A percentile compares a stretch with the other conserved stretches of the same genome.
These are phyloP conservation scores for Cinchona pubescens DNA, from an alignment of 257 asterid species.

Conservation along the genomic window DNA sequence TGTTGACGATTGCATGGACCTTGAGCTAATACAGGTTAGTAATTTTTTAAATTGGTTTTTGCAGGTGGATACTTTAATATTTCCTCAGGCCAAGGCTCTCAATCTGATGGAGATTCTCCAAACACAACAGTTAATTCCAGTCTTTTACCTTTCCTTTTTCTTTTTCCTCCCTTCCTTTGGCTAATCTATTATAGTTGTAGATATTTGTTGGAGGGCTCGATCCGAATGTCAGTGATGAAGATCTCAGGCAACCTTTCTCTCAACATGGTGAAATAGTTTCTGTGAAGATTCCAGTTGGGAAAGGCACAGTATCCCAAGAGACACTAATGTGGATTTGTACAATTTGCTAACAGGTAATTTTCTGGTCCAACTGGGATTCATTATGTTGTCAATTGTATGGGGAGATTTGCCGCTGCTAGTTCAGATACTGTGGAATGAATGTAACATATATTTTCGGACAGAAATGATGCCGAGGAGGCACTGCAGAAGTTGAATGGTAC, in stretches of 20 bases:
- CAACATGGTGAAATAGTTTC: constrained; percentile 80
- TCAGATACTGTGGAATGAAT: background rate
- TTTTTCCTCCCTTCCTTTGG: constrained; percentile 13
- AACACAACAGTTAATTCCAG: constrained; percentile 76
- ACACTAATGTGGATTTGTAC: constrained; percentile 92
- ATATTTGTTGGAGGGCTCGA: constrained; percentile 96
- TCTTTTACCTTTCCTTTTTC: constrained; percentile 22
- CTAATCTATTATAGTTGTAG: constrained; percentile 42
- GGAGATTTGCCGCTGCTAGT: background rate
- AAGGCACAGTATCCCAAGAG: no score
- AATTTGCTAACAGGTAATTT: constrained; percentile 74
- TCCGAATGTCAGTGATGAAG: constrained; percentile 75
- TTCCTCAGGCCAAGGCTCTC: constrained; percentile 62
- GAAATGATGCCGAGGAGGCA: constrained; percentile 54
- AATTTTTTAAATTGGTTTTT: constrained; percentile 21
- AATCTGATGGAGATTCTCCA: constrained; percentile 72
- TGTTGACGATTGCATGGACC: background rate
- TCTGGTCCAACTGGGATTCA: background rate
- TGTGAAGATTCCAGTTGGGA: constrained; percentile 82
- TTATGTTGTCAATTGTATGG: background rate
- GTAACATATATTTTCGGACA: constrained; percentile 12
- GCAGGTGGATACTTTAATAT: constrained; percentile 79
- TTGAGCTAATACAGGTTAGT: constrained; percentile 5
- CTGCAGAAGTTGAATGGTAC: constrained; percentile 44
- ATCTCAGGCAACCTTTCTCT: constrained; percentile 79